Base-by-base conservation (phyloP, 306 rosid species). In the Biancaea sappan region DNA sequence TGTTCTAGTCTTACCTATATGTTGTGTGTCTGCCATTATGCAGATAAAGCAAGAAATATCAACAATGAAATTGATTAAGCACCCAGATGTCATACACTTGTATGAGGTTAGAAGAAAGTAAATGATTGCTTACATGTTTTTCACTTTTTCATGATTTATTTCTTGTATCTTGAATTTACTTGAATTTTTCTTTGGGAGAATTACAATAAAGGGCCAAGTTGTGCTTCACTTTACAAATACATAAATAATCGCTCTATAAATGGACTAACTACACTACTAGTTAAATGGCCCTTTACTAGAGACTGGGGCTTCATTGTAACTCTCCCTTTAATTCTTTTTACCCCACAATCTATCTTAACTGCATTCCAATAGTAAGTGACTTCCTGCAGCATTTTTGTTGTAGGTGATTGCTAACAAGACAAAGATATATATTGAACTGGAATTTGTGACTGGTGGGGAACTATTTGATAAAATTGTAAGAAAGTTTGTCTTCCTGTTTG, bases 331-430 rank as follows among this genome's bases (percentile, higher is more conserved):
- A 37, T 59, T 14, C 14, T 59, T 59, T 1, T 13, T 13, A 14
- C 8, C 18, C 11, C 47, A 19, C 22, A 14, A 54, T 31, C 53
- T 63, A 35, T 62, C 61, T 58, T 43, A 11, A 16, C 16, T 66
- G 8, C 13, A 18, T 62, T 60, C 63, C 71, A 29, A 66, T 79
- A 19, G 43, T 9, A 73, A 67, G 73, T 46, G 70, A 76, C 72
- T 79, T 79, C 26, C 5, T n/a, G 68, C 63, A 34, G 65, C 66
- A 71, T 80, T 69, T 37, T 29, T 77, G 51, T 44, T 76, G 78
- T 75, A 90, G 96, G 93, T 88, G 77, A 90, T 90, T 93, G 96
- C 96, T 72, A 90, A 91, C 93, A 90, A 83, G 90, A 86, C 88
- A 28, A 90, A 86, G 79, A 88, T 90, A 71, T 90, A 90, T 76